Conservation (phyloP, 176 grass and related monocot genomes). For the Aegilops sharonensis region DNA sequence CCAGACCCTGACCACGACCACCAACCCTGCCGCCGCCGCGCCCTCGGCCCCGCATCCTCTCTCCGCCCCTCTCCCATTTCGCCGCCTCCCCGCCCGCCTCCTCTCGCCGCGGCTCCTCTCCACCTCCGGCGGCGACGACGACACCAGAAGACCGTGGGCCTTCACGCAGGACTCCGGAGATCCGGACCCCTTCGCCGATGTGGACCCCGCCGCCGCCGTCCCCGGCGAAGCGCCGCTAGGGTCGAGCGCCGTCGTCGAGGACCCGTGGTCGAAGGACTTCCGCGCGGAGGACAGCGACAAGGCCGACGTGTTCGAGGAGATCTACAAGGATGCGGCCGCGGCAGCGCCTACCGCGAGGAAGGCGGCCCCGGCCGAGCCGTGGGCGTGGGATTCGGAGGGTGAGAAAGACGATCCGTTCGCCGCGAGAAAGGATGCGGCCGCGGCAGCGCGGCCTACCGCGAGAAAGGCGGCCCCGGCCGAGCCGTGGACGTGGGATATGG, state of each 20-base stretch:
- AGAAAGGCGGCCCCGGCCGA: conserved; percentile 21
- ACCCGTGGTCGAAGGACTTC: conserved; percentile 35
- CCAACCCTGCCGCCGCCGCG: not conserved
- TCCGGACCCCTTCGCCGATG: conserved; percentile 43
- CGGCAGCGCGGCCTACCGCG: not conserved
- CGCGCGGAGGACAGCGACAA: conserved; percentile 35
- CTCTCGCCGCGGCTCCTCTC: conserved; percentile 44
- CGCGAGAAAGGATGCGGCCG: conserved; percentile 27
- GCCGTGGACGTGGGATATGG: conserved; percentile 37
- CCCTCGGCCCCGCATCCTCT: not conserved
- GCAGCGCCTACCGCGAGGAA: not conserved
- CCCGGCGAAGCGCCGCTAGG: conserved; percentile 23
- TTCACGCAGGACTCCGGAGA: conserved; percentile 32
- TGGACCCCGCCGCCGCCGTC: not conserved
- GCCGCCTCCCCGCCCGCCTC: conserved; percentile 13
- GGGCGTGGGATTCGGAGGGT: conserved; percentile 39
- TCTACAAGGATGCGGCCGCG: conserved; percentile 38
- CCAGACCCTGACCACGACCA: conserved; percentile 23
- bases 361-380: conserved; percentile 12
- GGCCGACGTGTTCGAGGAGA: conserved; percentile 39
- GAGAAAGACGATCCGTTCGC: conserved; percentile 61
- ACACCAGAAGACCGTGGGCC: conserved; percentile 46
- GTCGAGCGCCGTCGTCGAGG: conserved; percentile 24
- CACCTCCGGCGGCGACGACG: conserved; percentile 49
- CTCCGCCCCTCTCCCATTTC: not conserved